phyloP scores from a whole-genome alignment of 805 yeast species.

The Cyberlindnera maritima region DNA sequence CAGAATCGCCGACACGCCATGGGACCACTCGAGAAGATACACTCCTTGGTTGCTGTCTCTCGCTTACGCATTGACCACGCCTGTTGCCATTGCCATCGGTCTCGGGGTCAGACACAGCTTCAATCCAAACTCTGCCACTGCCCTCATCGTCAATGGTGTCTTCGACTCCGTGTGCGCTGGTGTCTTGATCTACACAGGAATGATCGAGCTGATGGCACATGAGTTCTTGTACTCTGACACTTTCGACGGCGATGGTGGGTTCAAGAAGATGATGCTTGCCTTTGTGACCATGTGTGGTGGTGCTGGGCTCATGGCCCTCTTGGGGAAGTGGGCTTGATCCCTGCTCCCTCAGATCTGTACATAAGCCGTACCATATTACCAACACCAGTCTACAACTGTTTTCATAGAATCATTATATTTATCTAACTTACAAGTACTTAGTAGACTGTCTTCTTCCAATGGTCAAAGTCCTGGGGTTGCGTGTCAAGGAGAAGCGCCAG shows the following conservation, averaged over 20 bases:
- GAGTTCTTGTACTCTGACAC: conserved; percentile 64
- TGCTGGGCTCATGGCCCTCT: conserved; percentile 74
- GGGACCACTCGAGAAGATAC: conserved; percentile 34
- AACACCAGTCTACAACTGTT: no score
- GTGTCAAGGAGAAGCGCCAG: no score
- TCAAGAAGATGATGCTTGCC: conserved; percentile 49
- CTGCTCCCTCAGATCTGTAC: no score
- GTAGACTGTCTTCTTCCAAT: no score
- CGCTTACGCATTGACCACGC: conserved; percentile 58
- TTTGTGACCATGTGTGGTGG: conserved; percentile 55
- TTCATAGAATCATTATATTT: no score
- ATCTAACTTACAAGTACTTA: no score
- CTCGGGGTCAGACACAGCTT: conserved; percentile 67
- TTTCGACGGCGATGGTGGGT: conserved; percentile 56
- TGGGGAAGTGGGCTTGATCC: conserved; percentile 75
- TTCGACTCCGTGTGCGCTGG: conserved; percentile 80
- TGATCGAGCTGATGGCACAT: conserved; percentile 77
- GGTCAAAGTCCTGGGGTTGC: no score
- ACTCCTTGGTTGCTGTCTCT: conserved; percentile 62
- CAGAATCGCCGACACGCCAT: conserved; percentile 55
- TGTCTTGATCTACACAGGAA: conserved; percentile 70
- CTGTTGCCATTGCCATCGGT: conserved; percentile 76
- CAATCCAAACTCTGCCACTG: conserved; percentile 53
- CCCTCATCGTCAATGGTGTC: conserved; percentile 65
- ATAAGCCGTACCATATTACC: no score